A percentile compares a stretch with the other conserved stretches of the same genome.
Conservation (phyloP, 2,329 filamentous ascomycete genomes). For the Saccharata proteae region DNA sequence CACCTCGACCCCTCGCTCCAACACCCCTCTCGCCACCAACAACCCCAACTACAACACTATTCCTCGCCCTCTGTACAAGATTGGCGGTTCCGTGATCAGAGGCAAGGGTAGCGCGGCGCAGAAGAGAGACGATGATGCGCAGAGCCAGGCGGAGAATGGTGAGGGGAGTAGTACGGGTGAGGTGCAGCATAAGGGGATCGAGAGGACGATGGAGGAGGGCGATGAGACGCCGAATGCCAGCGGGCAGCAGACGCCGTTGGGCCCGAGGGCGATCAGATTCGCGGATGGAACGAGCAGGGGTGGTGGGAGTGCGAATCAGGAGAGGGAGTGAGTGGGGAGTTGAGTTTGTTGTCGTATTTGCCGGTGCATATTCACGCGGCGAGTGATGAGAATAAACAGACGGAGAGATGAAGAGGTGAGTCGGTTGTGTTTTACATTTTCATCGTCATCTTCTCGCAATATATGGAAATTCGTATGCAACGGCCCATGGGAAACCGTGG, state of each 20-base stretch:
- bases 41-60: conserved; percentile 13
- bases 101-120: conserved; percentile 9
- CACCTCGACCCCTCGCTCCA: conserved; percentile 2
- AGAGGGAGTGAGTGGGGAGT: neutral
- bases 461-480: too few relatives aligned
- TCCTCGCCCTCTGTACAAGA: conserved; percentile 20
- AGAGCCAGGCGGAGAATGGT: neutral
- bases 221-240: neutral
- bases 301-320: neutral
- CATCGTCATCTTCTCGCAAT: too few relatives aligned
- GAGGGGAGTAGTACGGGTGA: neutral
- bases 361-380: too few relatives aligned
- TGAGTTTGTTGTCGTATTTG: neutral
- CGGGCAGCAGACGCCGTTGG: conserved; percentile 1
- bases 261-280: conserved; percentile 3
- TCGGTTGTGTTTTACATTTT: too few relatives aligned
- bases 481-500: too few relatives aligned
- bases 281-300: neutral
- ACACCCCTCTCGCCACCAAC: too few relatives aligned
- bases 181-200: neutral
- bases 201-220: neutral
- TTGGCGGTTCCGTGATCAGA: conserved; percentile 22
- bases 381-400: too few relatives aligned
- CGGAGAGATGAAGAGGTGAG: too few relatives aligned
- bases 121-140: neutral